A percentile compares a stretch with the other conserved stretches of the same genome.
These are phyloP conservation scores for Hippophae tibetana DNA, from an alignment of 306 rosid genomes.

Conservation along the genomic window DNA sequence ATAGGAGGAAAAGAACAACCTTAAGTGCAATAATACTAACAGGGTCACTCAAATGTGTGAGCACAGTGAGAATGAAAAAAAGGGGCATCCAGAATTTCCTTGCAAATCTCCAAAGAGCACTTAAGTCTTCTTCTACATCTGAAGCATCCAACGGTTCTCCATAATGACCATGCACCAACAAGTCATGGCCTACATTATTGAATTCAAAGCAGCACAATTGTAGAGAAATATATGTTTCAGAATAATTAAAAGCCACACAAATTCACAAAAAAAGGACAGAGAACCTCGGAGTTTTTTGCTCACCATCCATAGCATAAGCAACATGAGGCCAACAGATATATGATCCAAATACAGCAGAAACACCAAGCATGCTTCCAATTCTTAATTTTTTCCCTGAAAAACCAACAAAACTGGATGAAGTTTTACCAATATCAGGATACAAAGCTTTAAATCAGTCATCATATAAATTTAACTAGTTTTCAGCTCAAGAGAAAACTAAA, in stretches of 20 bases:
- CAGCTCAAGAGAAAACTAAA: not conserved
- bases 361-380: constrained; percentile 37
- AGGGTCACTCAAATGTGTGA: constrained; percentile 45
- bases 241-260: not conserved
- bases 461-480: not conserved
- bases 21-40: constrained; percentile 26
- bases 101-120: constrained; percentile 33
- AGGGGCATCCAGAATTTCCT: constrained; percentile 59
- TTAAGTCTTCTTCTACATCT: constrained; percentile 27
- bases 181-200: constrained; percentile 31
- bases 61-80: constrained; percentile 39
- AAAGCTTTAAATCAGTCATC: not conserved
- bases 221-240: not conserved
- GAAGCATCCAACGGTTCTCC: constrained; percentile 22
- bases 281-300: constrained; percentile 25
- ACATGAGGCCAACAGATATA: constrained; percentile 21
- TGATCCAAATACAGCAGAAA: constrained; percentile 39
- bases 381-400: constrained; percentile 32
- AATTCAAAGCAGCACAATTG: constrained; percentile 15
- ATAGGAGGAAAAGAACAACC: constrained; percentile 47
- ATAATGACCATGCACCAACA: constrained; percentile 27
- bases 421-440: not conserved
- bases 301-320: constrained; percentile 63
- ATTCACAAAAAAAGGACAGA: not conserved
- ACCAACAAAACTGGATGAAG: constrained; percentile 10